phyloP scores from a whole-genome alignment of 169 alveolate species.

The Cryptosporidium ryanae region DNA sequence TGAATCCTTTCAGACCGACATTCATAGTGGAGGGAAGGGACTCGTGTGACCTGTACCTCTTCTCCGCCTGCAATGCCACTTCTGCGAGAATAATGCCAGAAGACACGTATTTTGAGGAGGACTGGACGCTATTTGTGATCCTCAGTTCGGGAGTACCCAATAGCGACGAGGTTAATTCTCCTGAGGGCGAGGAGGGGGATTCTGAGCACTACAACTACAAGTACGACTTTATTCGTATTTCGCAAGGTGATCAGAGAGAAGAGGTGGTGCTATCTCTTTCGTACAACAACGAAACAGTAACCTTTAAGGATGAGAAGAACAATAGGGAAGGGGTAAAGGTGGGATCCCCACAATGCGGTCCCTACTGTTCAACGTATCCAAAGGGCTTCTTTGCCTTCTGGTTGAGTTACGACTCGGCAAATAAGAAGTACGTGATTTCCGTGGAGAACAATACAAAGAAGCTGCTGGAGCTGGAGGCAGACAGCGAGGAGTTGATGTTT shows the following conservation, averaged over 20 bases:
- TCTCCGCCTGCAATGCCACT: conserved; percentile 51
- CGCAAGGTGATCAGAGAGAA: background rate
- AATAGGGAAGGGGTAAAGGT: conserved; percentile 4
- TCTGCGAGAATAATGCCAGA: conserved; percentile 48
- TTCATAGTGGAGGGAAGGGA: conserved; percentile 31
- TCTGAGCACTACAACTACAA: background rate
- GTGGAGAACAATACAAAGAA: conserved; percentile 33
- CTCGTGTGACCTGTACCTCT: conserved; percentile 25
- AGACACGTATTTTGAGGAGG: background rate
- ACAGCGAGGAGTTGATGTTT: conserved; percentile 23
- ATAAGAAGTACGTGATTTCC: conserved; percentile 31
- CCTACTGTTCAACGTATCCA: conserved; percentile 67
- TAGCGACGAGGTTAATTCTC: background rate
- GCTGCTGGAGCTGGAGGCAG: conserved; percentile 27
- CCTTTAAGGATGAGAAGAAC: conserved; percentile 15
- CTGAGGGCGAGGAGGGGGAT: no score
- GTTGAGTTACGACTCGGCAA: conserved; percentile 11
- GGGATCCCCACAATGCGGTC: conserved; percentile 74
- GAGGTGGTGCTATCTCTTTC: conserved; percentile 29
- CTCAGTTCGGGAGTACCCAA: conserved; percentile 38
- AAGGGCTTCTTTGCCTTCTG: conserved; percentile 60
- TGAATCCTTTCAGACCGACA: conserved; percentile 28
- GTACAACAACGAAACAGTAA: conserved; percentile 25
- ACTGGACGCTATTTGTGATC: conserved; percentile 59
- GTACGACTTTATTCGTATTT: background rate